Base-by-base conservation (phyloP, 768 basidiomycete species). In the Termitomyces sp. region DNA sequence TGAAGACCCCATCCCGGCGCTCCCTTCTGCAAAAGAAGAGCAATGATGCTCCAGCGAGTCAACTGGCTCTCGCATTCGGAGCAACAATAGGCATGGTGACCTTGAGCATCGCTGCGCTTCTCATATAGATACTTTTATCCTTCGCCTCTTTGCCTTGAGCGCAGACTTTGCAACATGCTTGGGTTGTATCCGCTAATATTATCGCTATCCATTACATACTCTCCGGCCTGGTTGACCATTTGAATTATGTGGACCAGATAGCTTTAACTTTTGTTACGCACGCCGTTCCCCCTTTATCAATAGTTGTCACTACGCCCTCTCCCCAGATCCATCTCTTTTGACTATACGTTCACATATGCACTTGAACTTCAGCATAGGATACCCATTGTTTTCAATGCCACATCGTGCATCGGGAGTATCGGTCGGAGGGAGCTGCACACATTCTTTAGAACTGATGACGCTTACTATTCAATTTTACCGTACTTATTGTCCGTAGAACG, bases 41-140 rank as follows among this genome's bases (percentile, higher is more conserved):
- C 32, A 70, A 63, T 55, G 69, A 66, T 55, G 69, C 66, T 38
- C 56, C 64, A 28, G 64, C 41, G 23, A 56, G 66, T 50, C 67
- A 63, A 28, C 65, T 70, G 60, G 51, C 66, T 58, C 56, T 65
- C n/a, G 67, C 66, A 50, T 62, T 69, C 41, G 49, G 67, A 56
- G 70, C 67, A 9, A 71, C 66, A n/a, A 67, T 66, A 32, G 72
- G 70, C 33, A 57, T 75, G 64, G 63, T 67, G 28, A 58, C 72
- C 38, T 49, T 69, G 56, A 69, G 72, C 40, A 51, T 73, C 14
- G 64, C 66, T 53, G 64, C 69, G 57, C 60, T 71, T 56, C 51
- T 72, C 57, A 70, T 78, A 62, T 78, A 73, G 69, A 68, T 36
- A 58, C 43, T 51, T 44, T 30, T 32, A 8, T 14, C 32, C 40